Conservation (phyloP, 2,329 filamentous ascomycete genomes). For the Cadophora gregata region DNA sequence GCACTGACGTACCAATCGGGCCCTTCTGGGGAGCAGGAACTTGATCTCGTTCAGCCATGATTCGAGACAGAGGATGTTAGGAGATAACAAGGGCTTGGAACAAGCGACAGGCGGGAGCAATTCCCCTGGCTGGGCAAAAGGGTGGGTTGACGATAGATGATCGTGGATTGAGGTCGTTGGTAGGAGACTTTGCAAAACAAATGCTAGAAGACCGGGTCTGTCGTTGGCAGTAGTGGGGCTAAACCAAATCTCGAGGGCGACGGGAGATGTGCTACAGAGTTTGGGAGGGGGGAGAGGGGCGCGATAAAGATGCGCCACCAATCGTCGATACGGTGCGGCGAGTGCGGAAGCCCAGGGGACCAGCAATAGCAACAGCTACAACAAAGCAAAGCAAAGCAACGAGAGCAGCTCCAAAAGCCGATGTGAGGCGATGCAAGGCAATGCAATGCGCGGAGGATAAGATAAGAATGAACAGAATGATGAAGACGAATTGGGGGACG, state of each 20-base stretch:
- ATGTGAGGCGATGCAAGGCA: background rate
- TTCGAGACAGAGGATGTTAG: constrained; percentile 17
- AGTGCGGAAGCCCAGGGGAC: background rate
- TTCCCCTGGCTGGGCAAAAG: constrained; percentile 18
- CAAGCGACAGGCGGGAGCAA: constrained; percentile 21
- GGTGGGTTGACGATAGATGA: constrained; percentile 25
- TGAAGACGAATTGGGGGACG: background rate
- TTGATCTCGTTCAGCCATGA: constrained; percentile 34
- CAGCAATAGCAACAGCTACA: no score
- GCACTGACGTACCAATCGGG: constrained; percentile 37
- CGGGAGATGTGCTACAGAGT: constrained; percentile 18
- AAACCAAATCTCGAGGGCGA: constrained; percentile 1
- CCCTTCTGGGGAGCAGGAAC: constrained; percentile 24
- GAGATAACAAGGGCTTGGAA: constrained; percentile 7
- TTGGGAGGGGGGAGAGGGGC: background rate
- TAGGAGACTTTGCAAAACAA: constrained; percentile 19
- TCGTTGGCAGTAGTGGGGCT: constrained; percentile 19
- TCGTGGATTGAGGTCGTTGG: constrained; percentile 21
- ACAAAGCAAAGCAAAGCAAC: no score
- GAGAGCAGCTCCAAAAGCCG: background rate
- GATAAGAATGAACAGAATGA: background rate
- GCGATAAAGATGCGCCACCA: constrained; percentile 15
- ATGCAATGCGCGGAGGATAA: background rate
- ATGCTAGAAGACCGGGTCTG: constrained; percentile 23
- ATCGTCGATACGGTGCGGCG: background rate